Evolutionary conservation across 2,329 filamentous ascomycete genomes (phyloP).

Genomic region (Pseudogymnoascus sp.): DNA sequence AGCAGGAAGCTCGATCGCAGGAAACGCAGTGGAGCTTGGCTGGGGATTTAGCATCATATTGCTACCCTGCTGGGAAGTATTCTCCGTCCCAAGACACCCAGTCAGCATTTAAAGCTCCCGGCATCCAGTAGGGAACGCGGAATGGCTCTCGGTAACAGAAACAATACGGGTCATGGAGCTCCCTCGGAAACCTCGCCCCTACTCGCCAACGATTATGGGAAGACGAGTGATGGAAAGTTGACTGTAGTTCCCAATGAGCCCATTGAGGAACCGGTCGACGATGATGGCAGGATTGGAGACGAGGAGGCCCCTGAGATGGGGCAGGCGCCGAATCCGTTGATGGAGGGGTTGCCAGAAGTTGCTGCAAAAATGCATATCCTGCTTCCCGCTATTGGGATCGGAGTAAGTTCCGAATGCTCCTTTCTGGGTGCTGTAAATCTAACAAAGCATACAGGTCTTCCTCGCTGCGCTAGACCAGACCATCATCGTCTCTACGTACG

Average conservation of each 20-base stretch:
- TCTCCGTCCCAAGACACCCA: not conserved
- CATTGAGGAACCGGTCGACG: constrained; percentile 25
- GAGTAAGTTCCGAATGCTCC: constrained; percentile 36
- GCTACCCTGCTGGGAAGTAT: not conserved
- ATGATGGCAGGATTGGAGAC: constrained; percentile 17
- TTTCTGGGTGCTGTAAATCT: not conserved
- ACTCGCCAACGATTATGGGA: constrained; percentile 30
- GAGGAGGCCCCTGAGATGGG: constrained; percentile 15
- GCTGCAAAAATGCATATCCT: constrained; percentile 47
- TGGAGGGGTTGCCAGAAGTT: constrained; percentile 20
- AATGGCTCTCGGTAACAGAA: not conserved
- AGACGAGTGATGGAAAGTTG: constrained; percentile 18
- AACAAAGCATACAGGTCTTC: constrained; percentile 49
- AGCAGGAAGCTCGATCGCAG: not conserved
- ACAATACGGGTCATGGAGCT: not conserved
- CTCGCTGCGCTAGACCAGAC: constrained; percentile 70
- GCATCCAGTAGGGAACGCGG: not conserved
- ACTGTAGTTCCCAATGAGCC: constrained; percentile 13
- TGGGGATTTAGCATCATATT: not conserved
- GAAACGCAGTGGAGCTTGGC: not conserved
- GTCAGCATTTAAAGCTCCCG: not conserved
- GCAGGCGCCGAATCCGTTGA: constrained; percentile 18
- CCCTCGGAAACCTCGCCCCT: constrained; percentile 40
- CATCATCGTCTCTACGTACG: constrained; percentile 70
- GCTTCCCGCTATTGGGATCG: constrained; percentile 53